These are phyloP conservation scores for Solanum acaule DNA, from an alignment of 257 asterid species.

Conservation along the genomic window DNA sequence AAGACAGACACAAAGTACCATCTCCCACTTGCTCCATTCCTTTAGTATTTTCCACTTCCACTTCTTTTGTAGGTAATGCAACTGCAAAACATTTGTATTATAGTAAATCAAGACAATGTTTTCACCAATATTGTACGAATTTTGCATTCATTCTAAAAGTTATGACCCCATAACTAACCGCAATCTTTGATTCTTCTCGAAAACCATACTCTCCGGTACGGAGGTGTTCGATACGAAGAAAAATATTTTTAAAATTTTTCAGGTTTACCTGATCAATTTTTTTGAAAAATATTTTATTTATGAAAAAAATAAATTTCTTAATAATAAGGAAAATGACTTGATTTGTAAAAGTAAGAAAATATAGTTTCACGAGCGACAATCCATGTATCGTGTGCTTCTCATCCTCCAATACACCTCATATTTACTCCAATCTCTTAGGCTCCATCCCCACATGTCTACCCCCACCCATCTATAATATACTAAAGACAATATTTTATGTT, in stretches of 20 bases:
- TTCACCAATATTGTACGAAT: neutral
- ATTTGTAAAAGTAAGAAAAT: no score
- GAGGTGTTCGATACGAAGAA: neutral
- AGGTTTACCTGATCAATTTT: no score
- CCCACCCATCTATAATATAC: neutral
- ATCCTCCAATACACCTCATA: neutral
- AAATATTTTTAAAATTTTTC: no score
- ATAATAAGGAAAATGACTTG: neutral
- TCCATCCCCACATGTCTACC: neutral
- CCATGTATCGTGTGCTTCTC: neutral
- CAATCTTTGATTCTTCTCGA: neutral
- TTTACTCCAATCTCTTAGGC: neutral
- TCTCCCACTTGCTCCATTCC: neutral
- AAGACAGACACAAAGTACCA: neutral
- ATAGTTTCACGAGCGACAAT: neutral
- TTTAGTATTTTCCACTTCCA: neutral
- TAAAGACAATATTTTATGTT: no score
- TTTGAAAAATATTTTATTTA: no score
- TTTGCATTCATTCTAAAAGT: neutral
- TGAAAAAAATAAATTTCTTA: no score
- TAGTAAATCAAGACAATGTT: no score
- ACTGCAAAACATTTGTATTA: no score
- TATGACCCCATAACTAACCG: neutral
- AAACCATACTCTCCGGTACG: neutral
- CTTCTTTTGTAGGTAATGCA: neutral